Evolutionary conservation across 805 yeast genomes (phyloP), one percentile per base, ranked within the genome.

Genomic region (Candida pseudofarinosa): DNA sequence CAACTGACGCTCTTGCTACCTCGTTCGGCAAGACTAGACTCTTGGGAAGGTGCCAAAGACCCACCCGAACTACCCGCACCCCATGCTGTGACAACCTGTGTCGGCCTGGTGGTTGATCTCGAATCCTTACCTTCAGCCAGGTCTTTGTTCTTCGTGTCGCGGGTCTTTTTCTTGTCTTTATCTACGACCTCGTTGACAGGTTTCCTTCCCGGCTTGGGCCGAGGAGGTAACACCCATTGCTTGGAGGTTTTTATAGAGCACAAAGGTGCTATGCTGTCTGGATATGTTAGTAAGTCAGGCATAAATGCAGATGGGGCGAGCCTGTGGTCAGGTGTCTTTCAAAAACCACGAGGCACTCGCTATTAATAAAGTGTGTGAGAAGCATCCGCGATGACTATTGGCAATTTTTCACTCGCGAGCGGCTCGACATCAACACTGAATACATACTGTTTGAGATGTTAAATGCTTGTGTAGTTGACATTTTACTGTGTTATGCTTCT

Each of bases 181-280:
- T 37, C 39, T 37, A 14, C 15, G 19, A 26, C 14, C 17, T 37
- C 39, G 19, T 20, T 20, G 17, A 39, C 23, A 10, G 42, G 48
- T 28, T 45, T 45, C 16, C 48, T 39, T n/a, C 81, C 83, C 0
- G 81, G 81, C 53, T 76, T 76, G 3, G 80, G 80, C 40, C 81
- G 60, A 8, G 81, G 80, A 4, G 81, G 81, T 30, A 76, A 56
- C 5, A 84, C 89, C 90, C 93, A 88, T 55, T 80, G 81, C 55
- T 83, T 83, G 40, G 89, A 83, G 1, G 91, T 82, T 52, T 73
- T 79, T 41, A 55, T 60, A 43, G 41, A 53, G 35, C 42, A 46
- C 44, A 40, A 33, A 3, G 35, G 43, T 18, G n/a, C 20, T 35
- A 26, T 33, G 35, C 26, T 42, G 37, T 17, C 45, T 42, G 19